Evolutionary conservation across 805 yeast genomes (phyloP), one percentile per base, ranked within the genome.

Genomic region (Wickerhamomyces alni): DNA sequence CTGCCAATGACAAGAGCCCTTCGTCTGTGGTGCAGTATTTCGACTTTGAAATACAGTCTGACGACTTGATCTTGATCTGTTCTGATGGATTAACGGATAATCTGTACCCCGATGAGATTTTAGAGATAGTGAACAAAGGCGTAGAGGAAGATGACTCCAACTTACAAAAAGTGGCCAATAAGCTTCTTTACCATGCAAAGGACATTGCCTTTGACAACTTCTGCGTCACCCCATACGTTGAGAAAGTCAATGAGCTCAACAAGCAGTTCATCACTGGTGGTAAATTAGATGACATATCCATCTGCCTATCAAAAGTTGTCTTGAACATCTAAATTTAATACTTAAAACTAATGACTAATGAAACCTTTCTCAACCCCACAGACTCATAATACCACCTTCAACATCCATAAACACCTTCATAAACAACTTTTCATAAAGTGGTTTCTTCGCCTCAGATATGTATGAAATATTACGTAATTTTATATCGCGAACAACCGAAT

Each of bases 41-140:
- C 30, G 64, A 70, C 10, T 52, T 69, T 28, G 59, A 64, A 34
- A 43, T 74, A 11, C 42, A 62, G 36, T 65, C 59, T 30, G 57
- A 64, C 33, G 80, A 74, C 46, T 47, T 73, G 10, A 50, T 74
- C 2, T 52, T 74, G 16, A 45, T 72, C 42, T 72, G 77, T 43
- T 70, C 77, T 1, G 80, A 74, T 51, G 80, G 80, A 1, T 65
- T 74, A 9, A 65, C 75, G 1, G 80, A 74, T 51, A 74, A 74
- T 46, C 54, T 74, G 30, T 74, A 69, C 48, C 67, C 66, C 18
- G 66, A 68, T 57, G 80, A 74, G 51, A 65, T 74, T 8, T 44
- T 61, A 25, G 58, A 66, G 25, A 57, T 59, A 25, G 50, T 73
- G 16, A 63, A 64, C 29, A 62, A 60, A 27, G 61, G 50, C 29